Evolutionary conservation across 805 yeast genomes (phyloP).

Genomic region (Sugiyamaella floridensis): DNA sequence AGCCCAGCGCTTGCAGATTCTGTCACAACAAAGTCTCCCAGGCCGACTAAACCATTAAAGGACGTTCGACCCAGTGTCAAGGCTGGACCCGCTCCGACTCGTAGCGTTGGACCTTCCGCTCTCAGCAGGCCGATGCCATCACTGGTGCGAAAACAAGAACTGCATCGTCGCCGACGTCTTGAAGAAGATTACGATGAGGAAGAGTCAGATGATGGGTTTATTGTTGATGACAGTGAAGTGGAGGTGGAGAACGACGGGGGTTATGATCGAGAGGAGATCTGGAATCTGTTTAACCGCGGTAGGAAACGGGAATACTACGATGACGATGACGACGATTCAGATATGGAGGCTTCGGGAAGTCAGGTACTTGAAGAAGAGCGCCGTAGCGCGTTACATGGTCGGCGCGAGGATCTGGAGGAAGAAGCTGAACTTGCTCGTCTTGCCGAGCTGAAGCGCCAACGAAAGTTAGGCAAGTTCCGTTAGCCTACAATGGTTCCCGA

Average conservation of each 20-base stretch:
- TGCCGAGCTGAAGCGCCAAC: conserved; percentile 17
- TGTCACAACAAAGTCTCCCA: not conserved
- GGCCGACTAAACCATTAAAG: conserved; percentile 1
- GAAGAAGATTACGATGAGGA: conserved; percentile 34
- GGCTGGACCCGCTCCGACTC: not conserved
- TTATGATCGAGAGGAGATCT: conserved; percentile 78
- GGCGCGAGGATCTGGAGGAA: conserved; percentile 69
- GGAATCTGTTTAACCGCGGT: conserved; percentile 76
- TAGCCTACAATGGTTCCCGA: not conserved
- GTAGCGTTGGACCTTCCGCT: conserved; percentile 43
- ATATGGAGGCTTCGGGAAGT: conserved; percentile 93
- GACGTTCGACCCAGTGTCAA: conserved; percentile 1
- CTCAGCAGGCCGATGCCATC: conserved; percentile 30
- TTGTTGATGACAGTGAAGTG: conserved; percentile 51
- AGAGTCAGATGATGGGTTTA: conserved; percentile 47
- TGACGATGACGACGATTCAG: conserved; percentile 40
- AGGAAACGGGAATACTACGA: conserved; percentile 42
- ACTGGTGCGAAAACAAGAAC: conserved; percentile 39
- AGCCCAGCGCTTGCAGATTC: not conserved
- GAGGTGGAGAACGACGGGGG: conserved; percentile 36
- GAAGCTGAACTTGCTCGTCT: conserved; percentile 28
- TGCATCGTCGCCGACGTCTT: conserved; percentile 17
- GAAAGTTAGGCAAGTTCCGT: conserved; percentile 1
- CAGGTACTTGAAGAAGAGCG: conserved; percentile 82
- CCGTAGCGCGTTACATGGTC: conserved; percentile 59